Conservation (phyloP, 345 rosid species). For the Gossypium rotundifolium region DNA sequence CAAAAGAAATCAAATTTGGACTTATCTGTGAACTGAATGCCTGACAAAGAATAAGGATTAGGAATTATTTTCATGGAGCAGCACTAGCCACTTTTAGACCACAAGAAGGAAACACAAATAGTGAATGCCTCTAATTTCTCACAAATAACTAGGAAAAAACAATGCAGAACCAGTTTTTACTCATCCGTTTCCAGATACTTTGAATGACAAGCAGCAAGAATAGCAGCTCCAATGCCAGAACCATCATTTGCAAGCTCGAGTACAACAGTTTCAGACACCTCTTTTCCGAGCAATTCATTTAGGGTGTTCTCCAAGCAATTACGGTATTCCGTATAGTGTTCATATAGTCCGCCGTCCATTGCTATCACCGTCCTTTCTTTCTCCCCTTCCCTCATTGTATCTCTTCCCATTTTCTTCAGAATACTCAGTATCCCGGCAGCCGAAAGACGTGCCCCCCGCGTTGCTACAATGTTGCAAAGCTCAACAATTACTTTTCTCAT, state of each 20-base stretch:
- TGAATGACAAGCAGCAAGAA: conserved; percentile 74
- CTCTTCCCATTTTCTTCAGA: conserved; percentile 74
- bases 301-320: conserved; percentile 55
- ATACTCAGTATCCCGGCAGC: conserved; percentile 76
- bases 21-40: background rate
- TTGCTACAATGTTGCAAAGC: conserved; percentile 65
- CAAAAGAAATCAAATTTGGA: background rate
- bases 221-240: conserved; percentile 76
- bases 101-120: background rate
- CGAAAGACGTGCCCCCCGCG: conserved; percentile 67
- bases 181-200: conserved; percentile 30
- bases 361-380: conserved; percentile 57
- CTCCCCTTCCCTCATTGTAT: conserved; percentile 44
- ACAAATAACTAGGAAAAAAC: background rate
- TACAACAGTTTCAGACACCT: conserved; percentile 37
- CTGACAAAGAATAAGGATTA: background rate
- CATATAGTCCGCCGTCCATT: conserved; percentile 75
- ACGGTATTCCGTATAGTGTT: conserved; percentile 58
- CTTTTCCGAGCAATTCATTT: conserved; percentile 59
- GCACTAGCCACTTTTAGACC: background rate
- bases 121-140: background rate
- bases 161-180: background rate
- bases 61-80: background rate
- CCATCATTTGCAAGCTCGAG: conserved; percentile 61
- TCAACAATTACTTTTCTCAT: conserved; percentile 52